Base-by-base conservation (phyloP, 768 basidiomycete genomes). In the Lactifluus echinatus region DNA sequence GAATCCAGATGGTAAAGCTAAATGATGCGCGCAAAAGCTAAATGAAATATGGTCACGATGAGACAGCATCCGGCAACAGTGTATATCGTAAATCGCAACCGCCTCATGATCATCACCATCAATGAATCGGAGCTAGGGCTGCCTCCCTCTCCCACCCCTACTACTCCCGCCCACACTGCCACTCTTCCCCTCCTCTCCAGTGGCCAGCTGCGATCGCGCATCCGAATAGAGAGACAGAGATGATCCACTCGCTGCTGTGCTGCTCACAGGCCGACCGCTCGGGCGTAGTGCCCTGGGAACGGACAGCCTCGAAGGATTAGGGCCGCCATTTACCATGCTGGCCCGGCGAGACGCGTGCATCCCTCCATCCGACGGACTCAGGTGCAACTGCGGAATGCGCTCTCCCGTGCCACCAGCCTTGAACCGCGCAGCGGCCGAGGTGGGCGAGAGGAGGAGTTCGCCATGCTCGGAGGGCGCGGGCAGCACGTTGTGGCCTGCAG, bases 161-260 rank as follows among this genome's bases (percentile, higher is more conserved):
- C 52, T 33, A 3, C 28, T 40, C 6, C 36, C 56, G n/a, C 36
- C 44, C 10, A 33, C 45, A 37, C 42, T 50, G 15, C 61, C 53
- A 39, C 48, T 40, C 47, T 26, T 53, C 29, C 61, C 47, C 0
- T 55, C 59, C 21, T 59, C 58, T 28, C 55, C 59, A 21, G 44
- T 14, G 34, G 26, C 55, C 33, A 51, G 23, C 48, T 54, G 50
- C 31, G 62, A 63, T 36, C 60, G 56, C 23, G 62, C 62, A 49
- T 61, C 60, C n/a, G 50, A 42, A 31, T 63, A 63, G 11, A 61
- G 12, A 12, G 62, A 63, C 6, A 61, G 15, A n/a, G 55, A 50
- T 29, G 62, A 63, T 23, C 49, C 59, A 12, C 47, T 56, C 34
- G 47, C 46, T 23, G 49, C 52, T 19, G 62, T 57, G 19, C 51